Evolutionary conservation across 2,329 filamentous ascomycete species (phyloP), one percentile per base, ranked within the genome.

Genomic region (Colletotrichum navitas): DNA sequence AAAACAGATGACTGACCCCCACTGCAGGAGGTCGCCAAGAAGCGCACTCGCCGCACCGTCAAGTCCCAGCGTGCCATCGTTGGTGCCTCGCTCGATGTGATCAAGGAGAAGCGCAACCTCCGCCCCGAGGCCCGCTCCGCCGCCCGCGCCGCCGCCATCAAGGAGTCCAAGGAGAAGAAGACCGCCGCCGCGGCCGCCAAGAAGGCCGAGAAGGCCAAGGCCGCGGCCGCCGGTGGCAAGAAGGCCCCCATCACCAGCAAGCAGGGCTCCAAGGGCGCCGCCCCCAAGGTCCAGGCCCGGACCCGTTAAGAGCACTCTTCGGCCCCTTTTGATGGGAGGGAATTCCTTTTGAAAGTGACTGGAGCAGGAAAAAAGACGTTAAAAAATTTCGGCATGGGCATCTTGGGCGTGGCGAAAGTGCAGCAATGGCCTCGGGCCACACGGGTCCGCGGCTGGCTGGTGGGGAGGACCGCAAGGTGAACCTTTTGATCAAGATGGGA

Each of bases 161-260:
- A 95, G 90, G 94, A 97, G 84, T 93, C 91, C 88, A 99, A 99
- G 93, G 95, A 97, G 85, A 98, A 98, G 94, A 97, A 97, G 90
- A 88, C 91, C 77, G 94, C 91, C 75, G 89, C 91, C 75, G 92
- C 94, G 86, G 93, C 91, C 84, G 91, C 91, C 85, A 99, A 98
- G 94, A 99, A 98, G 93, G 93, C 94, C 73, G 95, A 98, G 88
- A 99, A 99, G 94, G 96, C 96, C 81, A 98, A 98, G 93, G 88
- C 80, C 81, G 95, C 95, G 77, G 90, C 92, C 78, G 89, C 91
- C 78, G 86, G 91, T 83, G 95, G 94, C 82, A 90, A 94, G 88
- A 88, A 89, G 78, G 84, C 86, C 81, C 91, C 93, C 85, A 93
- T 97, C 84, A 88, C 92, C 84, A 95, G 94, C 91, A 99, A 99